These are phyloP conservation scores for Boletus coccyginus DNA, from an alignment of 768 basidiomycete genomes.

Conservation along the genomic window DNA sequence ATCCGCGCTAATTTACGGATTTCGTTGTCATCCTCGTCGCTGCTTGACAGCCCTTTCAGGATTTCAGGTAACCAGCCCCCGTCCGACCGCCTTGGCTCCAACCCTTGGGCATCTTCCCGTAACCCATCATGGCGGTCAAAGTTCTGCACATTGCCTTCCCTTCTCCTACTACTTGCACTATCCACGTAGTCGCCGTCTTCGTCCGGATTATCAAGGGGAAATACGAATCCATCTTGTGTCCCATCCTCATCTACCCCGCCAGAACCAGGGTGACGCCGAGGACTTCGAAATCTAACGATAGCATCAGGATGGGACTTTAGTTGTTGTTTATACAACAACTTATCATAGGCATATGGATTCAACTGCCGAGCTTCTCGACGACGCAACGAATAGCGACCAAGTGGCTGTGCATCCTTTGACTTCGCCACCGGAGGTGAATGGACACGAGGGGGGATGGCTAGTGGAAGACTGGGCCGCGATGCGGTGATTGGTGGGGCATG, in stretches of 20 bases:
- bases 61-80: conserved; percentile 34
- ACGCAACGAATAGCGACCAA: conserved; percentile 53
- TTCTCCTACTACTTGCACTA: conserved; percentile 11
- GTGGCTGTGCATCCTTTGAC: conserved; percentile 16
- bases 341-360: conserved; percentile 61
- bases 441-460: neutral
- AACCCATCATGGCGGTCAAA: neutral
- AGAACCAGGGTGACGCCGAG: conserved; percentile 27
- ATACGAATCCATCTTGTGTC: conserved; percentile 30
- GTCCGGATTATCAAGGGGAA: conserved; percentile 17
- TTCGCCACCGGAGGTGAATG: conserved; percentile 7
- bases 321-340: conserved; percentile 47
- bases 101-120: neutral
- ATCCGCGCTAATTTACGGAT: conserved; percentile 33
- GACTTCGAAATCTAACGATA: conserved; percentile 51
- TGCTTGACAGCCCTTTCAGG: conserved; percentile 37
- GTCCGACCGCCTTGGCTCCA: neutral
- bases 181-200: conserved; percentile 29
- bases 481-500: neutral
- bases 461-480: neutral
- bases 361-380: conserved; percentile 52
- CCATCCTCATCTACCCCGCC: conserved; percentile 29
- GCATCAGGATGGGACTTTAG: conserved; percentile 63
- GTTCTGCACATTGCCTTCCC: conserved; percentile 3
- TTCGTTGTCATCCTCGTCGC: conserved; percentile 42